Conservation (phyloP, 2,329 filamentous ascomycete genomes). For the Fusarium annulatum region DNA sequence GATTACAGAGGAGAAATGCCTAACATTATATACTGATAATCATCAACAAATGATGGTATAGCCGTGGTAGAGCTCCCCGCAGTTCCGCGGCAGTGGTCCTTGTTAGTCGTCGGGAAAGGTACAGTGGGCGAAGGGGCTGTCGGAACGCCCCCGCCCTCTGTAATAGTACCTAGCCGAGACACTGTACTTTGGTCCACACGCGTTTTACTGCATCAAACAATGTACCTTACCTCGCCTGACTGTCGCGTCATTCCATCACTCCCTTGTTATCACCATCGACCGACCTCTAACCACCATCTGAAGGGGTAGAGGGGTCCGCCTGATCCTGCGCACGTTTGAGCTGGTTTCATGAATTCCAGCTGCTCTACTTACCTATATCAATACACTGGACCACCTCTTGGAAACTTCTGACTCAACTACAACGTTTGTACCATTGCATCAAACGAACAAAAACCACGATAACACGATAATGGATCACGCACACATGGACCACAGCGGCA, state of each 20-base stretch:
- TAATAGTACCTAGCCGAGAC: slow-evolving; percentile 9
- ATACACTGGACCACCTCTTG: neutral
- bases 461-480: slow-evolving; percentile 55
- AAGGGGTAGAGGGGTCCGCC: neutral
- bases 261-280: slow-evolving; percentile 16
- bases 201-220: neutral
- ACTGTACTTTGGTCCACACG: slow-evolving; percentile 1
- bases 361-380: slow-evolving; percentile 10
- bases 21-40: neutral
- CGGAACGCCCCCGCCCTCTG: slow-evolving; percentile 3
- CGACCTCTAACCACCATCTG: slow-evolving; percentile 14
- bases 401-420: neutral
- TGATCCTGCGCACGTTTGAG: slow-evolving; percentile 55
- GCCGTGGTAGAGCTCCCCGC: slow-evolving; percentile 4
- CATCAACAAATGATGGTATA: neutral
- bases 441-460: neutral
- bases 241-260: slow-evolving; percentile 22
- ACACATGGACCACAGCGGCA: slow-evolving; percentile 57
- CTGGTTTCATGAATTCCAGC: slow-evolving; percentile 46
- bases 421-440: neutral
- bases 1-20: neutral
- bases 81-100: neutral
- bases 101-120: neutral
- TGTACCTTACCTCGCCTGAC: neutral
- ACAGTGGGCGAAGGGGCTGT: neutral